phyloP scores from a whole-genome alignment of 768 basidiomycete genomes.

The Psilocybe cyanescens region DNA sequence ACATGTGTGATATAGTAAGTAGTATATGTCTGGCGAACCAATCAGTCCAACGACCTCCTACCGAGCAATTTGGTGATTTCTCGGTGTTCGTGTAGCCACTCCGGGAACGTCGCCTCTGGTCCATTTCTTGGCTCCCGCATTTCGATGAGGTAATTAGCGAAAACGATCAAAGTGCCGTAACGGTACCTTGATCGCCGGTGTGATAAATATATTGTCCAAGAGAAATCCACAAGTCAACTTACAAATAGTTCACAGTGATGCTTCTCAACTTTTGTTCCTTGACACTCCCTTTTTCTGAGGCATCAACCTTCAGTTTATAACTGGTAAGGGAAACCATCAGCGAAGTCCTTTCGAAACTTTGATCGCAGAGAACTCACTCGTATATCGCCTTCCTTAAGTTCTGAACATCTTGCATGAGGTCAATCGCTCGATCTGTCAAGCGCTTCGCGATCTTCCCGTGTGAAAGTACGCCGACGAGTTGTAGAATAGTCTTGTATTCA shows the following conservation, averaged over 20 bases:
- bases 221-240: conserved; percentile 16
- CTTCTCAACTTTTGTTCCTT: conserved; percentile 79
- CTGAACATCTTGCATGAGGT: conserved; percentile 95
- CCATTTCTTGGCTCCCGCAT: conserved; percentile 37
- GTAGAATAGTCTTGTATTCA: conserved; percentile 96
- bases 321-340: conserved; percentile 39
- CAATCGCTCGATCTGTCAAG: conserved; percentile 86
- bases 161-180: conserved; percentile 91
- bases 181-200: conserved; percentile 58
- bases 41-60: conserved; percentile 68
- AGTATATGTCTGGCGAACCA: no score
- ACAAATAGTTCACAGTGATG: conserved; percentile 90
- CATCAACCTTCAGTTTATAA: conserved; percentile 89
- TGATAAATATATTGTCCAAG: conserved; percentile 3
- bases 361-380: conserved; percentile 59
- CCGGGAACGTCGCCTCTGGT: conserved; percentile 63
- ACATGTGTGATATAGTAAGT: background rate
- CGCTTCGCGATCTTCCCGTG: conserved; percentile 93
- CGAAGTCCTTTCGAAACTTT: background rate
- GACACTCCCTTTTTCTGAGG: conserved; percentile 74
- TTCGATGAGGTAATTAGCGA: conserved; percentile 95
- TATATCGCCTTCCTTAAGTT: conserved; percentile 95
- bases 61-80: conserved; percentile 81
- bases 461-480: conserved; percentile 89
- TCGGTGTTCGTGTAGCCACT: conserved; percentile 81